Conservation (phyloP, 108 stramenopile species). For the Skeletonema grethae region DNA sequence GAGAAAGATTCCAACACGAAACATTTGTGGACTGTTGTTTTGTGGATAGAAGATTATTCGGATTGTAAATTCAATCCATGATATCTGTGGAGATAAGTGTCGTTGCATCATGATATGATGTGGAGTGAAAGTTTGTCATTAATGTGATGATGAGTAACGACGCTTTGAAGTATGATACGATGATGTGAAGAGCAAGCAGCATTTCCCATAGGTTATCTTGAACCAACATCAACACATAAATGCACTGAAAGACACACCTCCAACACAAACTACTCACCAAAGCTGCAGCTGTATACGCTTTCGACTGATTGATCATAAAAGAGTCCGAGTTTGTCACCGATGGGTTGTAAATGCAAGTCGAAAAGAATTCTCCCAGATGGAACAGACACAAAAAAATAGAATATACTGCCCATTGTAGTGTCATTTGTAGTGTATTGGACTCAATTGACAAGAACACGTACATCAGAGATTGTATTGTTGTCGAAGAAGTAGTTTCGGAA, state of each 20-base stretch:
- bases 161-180: neutral
- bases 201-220: neutral
- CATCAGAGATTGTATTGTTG: constrained; percentile 1
- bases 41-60: constrained; percentile 63
- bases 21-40: constrained; percentile 27
- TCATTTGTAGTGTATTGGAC: constrained; percentile 29
- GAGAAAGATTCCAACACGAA: constrained; percentile 61
- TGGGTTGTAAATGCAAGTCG: constrained; percentile 80
- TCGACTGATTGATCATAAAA: constrained; percentile 93
- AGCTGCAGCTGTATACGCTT: constrained; percentile 87
- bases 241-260: neutral
- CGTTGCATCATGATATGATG: neutral
- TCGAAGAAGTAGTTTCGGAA: constrained; percentile 8
- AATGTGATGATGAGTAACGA: neutral
- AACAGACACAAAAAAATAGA: constrained; percentile 65
- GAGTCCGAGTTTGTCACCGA: constrained; percentile 67
- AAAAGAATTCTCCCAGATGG: constrained; percentile 87
- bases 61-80: constrained; percentile 85
- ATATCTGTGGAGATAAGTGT: constrained; percentile 32
- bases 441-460: neutral
- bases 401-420: constrained; percentile 79
- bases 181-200: neutral
- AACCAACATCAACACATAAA: neutral
- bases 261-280: constrained; percentile 52
- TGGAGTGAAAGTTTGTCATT: neutral